Evolutionary conservation across 2,329 filamentous ascomycete genomes (phyloP).

Genomic region (Neospermospora avenae): DNA sequence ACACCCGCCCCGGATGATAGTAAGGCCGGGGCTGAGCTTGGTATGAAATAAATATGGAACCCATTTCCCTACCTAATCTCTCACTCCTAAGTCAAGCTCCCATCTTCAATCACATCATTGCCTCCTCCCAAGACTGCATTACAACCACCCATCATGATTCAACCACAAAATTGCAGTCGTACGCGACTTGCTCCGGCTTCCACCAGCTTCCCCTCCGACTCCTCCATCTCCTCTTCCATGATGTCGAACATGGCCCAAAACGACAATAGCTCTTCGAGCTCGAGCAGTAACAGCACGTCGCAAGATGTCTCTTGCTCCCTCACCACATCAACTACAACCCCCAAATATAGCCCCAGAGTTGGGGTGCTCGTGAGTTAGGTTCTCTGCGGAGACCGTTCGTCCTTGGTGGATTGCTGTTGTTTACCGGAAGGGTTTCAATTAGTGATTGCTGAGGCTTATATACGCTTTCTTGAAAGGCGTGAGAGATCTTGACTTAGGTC

Average conservation of each 20-base stretch:
- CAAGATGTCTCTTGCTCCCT: conserved; percentile 28
- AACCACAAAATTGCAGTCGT: conserved; percentile 28
- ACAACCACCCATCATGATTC: conserved; percentile 27
- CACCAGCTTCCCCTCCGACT: not conserved
- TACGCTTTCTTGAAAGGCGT: not conserved
- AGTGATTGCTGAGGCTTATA: conserved; percentile 23
- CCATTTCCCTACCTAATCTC: not conserved
- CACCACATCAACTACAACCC: not conserved
- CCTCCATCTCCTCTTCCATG: not conserved
- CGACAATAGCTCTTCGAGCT: conserved; percentile 3
- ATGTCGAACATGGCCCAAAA: not conserved
- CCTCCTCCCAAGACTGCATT: conserved; percentile 14
- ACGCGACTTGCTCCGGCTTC: conserved; percentile 23
- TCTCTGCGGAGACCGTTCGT: conserved; percentile 9
- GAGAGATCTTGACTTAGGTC: not conserved
- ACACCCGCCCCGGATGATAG: not conserved
- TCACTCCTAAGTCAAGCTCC: not conserved
- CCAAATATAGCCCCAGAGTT: conserved; percentile 33
- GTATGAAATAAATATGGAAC: not conserved
- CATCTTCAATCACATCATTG: not conserved
- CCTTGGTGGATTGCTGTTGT: conserved; percentile 20
- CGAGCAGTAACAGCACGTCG: conserved; percentile 25
- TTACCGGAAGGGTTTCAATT: conserved; percentile 14
- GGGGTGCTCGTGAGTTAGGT: conserved; percentile 33
- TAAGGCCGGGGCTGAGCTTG: not conserved